These are phyloP conservation scores for Beauveria sp. DNA, from an alignment of 2,329 filamentous ascomycete genomes.

Conservation along the genomic window DNA sequence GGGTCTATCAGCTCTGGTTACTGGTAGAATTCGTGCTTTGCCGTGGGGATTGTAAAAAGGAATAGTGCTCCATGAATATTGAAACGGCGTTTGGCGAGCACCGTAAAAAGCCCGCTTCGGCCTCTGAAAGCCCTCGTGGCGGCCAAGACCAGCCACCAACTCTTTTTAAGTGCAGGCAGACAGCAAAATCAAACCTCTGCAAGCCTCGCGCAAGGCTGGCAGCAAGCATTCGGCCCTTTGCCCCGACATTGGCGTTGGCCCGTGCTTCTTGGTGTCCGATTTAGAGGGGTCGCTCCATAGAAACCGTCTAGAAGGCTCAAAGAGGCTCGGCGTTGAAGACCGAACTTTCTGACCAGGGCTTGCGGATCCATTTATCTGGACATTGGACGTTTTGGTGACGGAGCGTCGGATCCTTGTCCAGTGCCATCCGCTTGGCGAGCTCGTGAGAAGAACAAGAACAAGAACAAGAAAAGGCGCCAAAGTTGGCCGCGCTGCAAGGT, in stretches of 20 bases:
- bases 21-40: too few relatives aligned
- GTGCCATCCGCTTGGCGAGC: too few relatives aligned
- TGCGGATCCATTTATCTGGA: background rate
- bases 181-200: background rate
- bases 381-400: background rate
- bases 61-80: too few relatives aligned
- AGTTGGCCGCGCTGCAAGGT: background rate
- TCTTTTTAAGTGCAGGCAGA: background rate
- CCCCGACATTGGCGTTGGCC: background rate
- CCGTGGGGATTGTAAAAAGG: too few relatives aligned
- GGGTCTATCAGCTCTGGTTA: too few relatives aligned
- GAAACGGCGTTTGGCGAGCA: too few relatives aligned
- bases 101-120: too few relatives aligned
- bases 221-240: conserved; percentile 5
- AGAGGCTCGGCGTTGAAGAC: background rate
- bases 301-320: background rate
- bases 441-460: too few relatives aligned
- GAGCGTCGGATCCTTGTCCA: background rate
- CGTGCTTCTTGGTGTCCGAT: background rate
- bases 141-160: too few relatives aligned
- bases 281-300: background rate
- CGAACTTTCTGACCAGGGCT: background rate
- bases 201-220: background rate
- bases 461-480: background rate
- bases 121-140: too few relatives aligned